Evolutionary conservation across 257 asterid species (phyloP).

Genomic region (Mitragyna speciosa): DNA sequence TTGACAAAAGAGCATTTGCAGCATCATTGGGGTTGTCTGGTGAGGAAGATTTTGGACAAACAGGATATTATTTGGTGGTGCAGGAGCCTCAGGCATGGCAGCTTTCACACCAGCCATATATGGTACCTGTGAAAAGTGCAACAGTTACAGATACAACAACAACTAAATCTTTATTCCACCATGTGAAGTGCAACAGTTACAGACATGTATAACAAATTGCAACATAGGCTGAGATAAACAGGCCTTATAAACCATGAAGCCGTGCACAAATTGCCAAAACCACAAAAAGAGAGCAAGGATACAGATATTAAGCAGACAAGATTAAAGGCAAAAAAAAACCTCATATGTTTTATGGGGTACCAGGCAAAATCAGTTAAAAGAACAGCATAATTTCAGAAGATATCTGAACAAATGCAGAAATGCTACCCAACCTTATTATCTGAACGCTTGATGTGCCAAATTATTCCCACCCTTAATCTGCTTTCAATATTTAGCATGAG

Average conservation of each 20-base stretch:
- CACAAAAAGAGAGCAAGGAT: neutral
- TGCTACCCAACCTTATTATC: neutral
- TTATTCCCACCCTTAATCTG: too few species aligned
- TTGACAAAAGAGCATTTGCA: conserved; percentile 92
- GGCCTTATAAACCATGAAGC: neutral
- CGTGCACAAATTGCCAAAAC: neutral
- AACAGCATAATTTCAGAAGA: neutral
- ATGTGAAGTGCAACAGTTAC: too few species aligned
- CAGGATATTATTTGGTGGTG: conserved; percentile 90
- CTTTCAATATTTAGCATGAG: neutral
- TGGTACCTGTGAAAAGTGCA: conserved; percentile 84
- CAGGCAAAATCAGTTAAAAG: neutral
- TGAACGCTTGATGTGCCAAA: neutral
- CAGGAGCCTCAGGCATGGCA: conserved; percentile 79
- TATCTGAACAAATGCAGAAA: neutral
- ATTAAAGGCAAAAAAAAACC: too few species aligned
- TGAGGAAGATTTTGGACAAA: conserved; percentile 92
- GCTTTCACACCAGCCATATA: conserved; percentile 62
- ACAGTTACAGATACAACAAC: too few species aligned
- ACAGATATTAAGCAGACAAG: neutral
- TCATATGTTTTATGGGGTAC: neutral
- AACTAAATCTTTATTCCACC: too few species aligned
- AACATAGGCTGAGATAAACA: neutral
- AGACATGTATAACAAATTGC: neutral
- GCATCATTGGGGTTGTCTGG: conserved; percentile 91